phyloP scores from a whole-genome alignment of 768 basidiomycete species.

The Xerocomus spinulosus region DNA sequence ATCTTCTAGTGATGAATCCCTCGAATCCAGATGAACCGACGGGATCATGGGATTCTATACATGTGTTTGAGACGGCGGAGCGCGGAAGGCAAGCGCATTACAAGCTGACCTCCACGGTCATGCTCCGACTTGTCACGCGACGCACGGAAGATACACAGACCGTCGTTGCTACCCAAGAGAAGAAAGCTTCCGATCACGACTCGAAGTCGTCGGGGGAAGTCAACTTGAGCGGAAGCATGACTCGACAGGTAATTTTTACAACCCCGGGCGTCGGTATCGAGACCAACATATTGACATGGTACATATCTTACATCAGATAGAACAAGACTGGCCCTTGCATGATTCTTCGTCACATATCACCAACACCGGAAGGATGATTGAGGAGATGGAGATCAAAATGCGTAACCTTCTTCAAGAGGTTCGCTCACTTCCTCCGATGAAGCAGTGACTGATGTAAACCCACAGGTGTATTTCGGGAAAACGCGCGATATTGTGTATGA shows the following conservation, averaged over 20 bases:
- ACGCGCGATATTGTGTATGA: slow-evolving; percentile 94
- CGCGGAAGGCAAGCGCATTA: slow-evolving; percentile 91
- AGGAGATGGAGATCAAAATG: slow-evolving; percentile 99
- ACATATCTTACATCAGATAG: slow-evolving; percentile 48
- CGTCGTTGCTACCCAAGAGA: slow-evolving; percentile 24
- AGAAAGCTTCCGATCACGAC: slow-evolving; percentile 39
- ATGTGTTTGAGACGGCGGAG: slow-evolving; percentile 94
- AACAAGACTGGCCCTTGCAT: slow-evolving; percentile 81
- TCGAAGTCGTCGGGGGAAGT: slow-evolving; percentile 71
- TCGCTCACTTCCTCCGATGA: slow-evolving; percentile 10
- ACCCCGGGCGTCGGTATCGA: slow-evolving; percentile 4
- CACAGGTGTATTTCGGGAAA: slow-evolving; percentile 90
- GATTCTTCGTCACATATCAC: slow-evolving; percentile 81
- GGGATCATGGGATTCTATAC: slow-evolving; percentile 97
- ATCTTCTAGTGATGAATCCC: slow-evolving; percentile 56
- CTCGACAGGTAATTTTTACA: slow-evolving; percentile 72
- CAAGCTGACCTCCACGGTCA: slow-evolving; percentile 94
- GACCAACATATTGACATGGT: slow-evolving; percentile 7
- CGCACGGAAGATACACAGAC: slow-evolving; percentile 28
- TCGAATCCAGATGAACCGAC: slow-evolving; percentile 55
- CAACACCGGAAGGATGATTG: slow-evolving; percentile 93
- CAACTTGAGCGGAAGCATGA: slow-evolving; percentile 92
- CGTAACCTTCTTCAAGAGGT: slow-evolving; percentile 90
- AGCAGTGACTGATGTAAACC: slow-evolving; percentile 8
- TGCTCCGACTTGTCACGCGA: slow-evolving; percentile 81